Conservation (phyloP, 768 basidiomycete species). For the Postia placenta region DNA sequence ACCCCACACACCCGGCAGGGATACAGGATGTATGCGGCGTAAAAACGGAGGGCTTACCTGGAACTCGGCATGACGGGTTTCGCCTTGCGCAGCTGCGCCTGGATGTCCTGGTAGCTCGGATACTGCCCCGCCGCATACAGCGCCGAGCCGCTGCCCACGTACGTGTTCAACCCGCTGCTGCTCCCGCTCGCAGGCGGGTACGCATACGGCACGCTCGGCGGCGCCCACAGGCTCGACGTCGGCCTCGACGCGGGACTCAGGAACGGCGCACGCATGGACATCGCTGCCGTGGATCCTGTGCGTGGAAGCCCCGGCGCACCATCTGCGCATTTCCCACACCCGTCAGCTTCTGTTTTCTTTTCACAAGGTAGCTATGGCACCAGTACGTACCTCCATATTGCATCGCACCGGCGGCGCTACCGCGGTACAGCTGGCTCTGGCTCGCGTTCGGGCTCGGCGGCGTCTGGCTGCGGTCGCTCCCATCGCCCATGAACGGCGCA, state of each 20-base stretch:
- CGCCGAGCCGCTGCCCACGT: constrained; percentile 1
- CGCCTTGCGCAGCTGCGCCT: constrained; percentile 14
- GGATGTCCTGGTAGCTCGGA: constrained; percentile 6
- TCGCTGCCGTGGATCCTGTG: constrained; percentile 32
- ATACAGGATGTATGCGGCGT: background rate
- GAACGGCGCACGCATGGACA: constrained; percentile 60
- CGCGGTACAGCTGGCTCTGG: constrained; percentile 34
- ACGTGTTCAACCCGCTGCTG: constrained; percentile 8
- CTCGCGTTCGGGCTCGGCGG: constrained; percentile 15
- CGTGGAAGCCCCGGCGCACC: constrained; percentile 29
- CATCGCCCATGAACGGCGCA: constrained; percentile 42
- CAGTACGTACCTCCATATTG: too few species aligned
- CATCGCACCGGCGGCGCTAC: constrained; percentile 38
- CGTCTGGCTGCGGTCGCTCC: constrained; percentile 16
- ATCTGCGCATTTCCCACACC: constrained; percentile 9
- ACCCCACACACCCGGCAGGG: background rate
- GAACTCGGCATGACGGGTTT: constrained; percentile 30
- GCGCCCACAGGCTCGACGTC: constrained; percentile 53
- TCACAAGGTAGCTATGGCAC: too few species aligned
- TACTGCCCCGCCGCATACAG: constrained; percentile 1
- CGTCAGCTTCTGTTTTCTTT: too few species aligned
- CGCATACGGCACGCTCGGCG: constrained; percentile 38
- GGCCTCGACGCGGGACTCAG: constrained; percentile 68
- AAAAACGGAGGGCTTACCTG: constrained; percentile 4
- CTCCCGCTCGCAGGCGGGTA: constrained; percentile 12